Percentiles rank a stretch among this genome's conserved stretches.
phyloP scores from a whole-genome alignment of 2,329 filamentous ascomycete species.

The Stagonosporopsis chrysanthemi region DNA sequence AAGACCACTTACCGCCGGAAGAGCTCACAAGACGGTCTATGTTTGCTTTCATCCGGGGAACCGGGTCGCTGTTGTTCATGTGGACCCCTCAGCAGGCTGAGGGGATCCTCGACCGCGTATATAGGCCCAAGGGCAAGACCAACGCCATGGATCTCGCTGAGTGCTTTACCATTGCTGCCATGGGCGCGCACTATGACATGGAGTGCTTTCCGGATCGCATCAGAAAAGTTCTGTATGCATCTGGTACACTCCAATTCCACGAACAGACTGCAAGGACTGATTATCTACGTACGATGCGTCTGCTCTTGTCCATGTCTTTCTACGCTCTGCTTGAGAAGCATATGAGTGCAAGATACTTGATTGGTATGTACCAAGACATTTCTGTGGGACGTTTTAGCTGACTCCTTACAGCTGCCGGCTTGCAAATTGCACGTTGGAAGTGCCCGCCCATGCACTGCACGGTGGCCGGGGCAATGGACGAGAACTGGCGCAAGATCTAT shows the following conservation, averaged over 20 bases:
- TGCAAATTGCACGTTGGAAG: slow-evolving; percentile 49
- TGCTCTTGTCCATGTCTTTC: slow-evolving; percentile 46
- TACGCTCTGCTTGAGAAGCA: slow-evolving; percentile 50
- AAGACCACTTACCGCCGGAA: slow-evolving; percentile 40
- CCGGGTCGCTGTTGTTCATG: slow-evolving; percentile 48
- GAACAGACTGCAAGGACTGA: slow-evolving; percentile 40
- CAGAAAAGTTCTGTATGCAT: slow-evolving; percentile 43
- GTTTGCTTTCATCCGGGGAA: slow-evolving; percentile 46
- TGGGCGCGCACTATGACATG: slow-evolving; percentile 49
- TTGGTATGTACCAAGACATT: slow-evolving; percentile 33
- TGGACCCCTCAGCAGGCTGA: slow-evolving; percentile 44
- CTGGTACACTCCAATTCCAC: slow-evolving; percentile 45
- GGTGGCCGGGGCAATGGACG: slow-evolving; percentile 7
- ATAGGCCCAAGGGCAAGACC: slow-evolving; percentile 34
- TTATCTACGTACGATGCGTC: slow-evolving; percentile 46
- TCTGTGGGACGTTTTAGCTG: not conserved
- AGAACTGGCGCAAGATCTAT: slow-evolving; percentile 40
- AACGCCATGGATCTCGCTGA: slow-evolving; percentile 47
- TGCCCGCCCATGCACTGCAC: slow-evolving; percentile 22
- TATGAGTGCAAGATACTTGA: slow-evolving; percentile 48
- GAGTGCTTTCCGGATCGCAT: slow-evolving; percentile 45
- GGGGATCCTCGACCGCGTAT: slow-evolving; percentile 46
- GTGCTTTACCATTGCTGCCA: slow-evolving; percentile 47
- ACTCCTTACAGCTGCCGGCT: slow-evolving; percentile 39
- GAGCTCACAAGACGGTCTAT: slow-evolving; percentile 40